A percentile compares a stretch with the other conserved stretches of the same genome.
phyloP scores from a whole-genome alignment of 1,284 basidiomycete species.

The Melampsora americana region DNA sequence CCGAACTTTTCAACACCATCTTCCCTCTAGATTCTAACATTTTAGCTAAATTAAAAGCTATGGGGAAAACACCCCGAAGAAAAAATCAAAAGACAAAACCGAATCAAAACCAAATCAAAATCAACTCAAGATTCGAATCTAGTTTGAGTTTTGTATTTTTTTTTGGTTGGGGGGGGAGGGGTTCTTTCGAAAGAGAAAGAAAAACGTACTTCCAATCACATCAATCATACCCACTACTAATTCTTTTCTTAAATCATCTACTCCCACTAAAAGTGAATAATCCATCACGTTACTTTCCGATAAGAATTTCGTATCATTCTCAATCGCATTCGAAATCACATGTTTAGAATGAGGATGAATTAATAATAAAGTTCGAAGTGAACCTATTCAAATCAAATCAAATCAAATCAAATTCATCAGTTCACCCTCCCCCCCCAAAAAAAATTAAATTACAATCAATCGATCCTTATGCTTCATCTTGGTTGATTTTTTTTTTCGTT shows the following conservation, averaged over 20 bases:
- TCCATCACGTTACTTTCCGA: slow-evolving; percentile 10
- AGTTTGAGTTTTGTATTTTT: too few relatives aligned
- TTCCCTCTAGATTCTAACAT: slow-evolving; percentile 13
- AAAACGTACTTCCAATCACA: slow-evolving; percentile 14
- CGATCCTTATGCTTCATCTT: too few relatives aligned
- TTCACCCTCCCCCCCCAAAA: background rate
- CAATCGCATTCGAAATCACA: slow-evolving; percentile 11
- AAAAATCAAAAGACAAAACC: background rate
- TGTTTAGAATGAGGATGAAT: slow-evolving; percentile 17
- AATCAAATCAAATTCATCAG: background rate
- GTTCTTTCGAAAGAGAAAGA: background rate
- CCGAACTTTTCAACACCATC: background rate
- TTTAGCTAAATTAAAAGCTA: slow-evolving; percentile 9
- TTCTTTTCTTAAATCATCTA: slow-evolving; percentile 7
- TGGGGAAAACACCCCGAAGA: background rate
- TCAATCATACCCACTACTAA: slow-evolving; percentile 11
- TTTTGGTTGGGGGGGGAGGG: too few relatives aligned
- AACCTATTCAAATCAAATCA: background rate
- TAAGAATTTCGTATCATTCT: slow-evolving; percentile 8
- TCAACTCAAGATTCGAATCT: too few relatives aligned
- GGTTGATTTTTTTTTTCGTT: too few relatives aligned
- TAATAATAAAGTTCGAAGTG: slow-evolving; percentile 4
- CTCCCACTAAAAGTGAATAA: slow-evolving; percentile 6
- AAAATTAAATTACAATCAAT: too few relatives aligned
- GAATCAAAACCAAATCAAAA: background rate